Evolutionary conservation across 768 basidiomycete species (phyloP).

Genomic region (Clavaria fumosa): DNA sequence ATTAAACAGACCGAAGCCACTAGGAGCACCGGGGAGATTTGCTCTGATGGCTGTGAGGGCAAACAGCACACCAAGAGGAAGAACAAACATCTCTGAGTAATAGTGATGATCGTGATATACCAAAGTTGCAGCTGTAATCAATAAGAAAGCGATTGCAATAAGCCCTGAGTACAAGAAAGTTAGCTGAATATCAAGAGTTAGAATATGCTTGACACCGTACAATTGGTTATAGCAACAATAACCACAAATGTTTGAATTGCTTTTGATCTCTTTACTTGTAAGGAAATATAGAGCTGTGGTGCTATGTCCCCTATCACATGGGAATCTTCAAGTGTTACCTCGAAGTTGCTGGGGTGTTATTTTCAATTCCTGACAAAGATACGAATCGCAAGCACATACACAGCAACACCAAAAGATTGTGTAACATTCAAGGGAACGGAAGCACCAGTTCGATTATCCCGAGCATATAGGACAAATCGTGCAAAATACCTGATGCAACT

Average conservation of each 20-base stretch:
- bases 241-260: slow-evolving; percentile 10
- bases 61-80: too few relatives aligned
- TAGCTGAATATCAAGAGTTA: background rate
- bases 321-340: slow-evolving; percentile 1
- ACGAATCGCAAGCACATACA: slow-evolving; percentile 4
- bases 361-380: too few relatives aligned
- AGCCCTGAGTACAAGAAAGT: slow-evolving; percentile 8
- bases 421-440: slow-evolving; percentile 3
- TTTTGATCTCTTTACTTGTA: slow-evolving; percentile 10
- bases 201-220: slow-evolving; percentile 4
- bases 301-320: background rate
- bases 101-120: slow-evolving; percentile 9
- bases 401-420: slow-evolving; percentile 6
- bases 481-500: slow-evolving; percentile 5
- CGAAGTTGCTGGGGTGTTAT: slow-evolving; percentile 6
- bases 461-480: slow-evolving; percentile 4
- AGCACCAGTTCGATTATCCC: slow-evolving; percentile 3
- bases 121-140: slow-evolving; percentile 9
- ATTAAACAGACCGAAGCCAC: slow-evolving; percentile 12
- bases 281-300: slow-evolving; percentile 5
- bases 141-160: slow-evolving; percentile 9
- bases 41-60: too few relatives aligned
- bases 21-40: too few relatives aligned
- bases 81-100: too few relatives aligned
- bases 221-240: slow-evolving; percentile 10